phyloP scores from a whole-genome alignment of 768 basidiomycete genomes.

The Lactarius psammicola region DNA sequence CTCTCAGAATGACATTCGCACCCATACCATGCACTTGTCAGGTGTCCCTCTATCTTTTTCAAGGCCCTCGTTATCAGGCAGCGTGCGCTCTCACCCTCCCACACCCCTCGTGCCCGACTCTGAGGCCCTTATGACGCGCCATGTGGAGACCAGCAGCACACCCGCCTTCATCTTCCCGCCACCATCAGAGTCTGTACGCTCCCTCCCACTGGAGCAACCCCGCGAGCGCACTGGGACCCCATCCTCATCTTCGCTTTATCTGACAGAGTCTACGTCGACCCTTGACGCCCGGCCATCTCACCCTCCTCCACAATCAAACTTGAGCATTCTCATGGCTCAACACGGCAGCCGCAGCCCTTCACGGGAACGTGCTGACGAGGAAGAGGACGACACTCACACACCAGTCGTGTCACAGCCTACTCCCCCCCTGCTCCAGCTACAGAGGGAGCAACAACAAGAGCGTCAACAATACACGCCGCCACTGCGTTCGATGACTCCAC shows the following conservation, averaged over 20 bases:
- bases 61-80: slow-evolving; percentile 27
- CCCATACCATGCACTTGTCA: slow-evolving; percentile 65
- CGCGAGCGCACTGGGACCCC: slow-evolving; percentile 22
- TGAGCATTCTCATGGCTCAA: slow-evolving; percentile 40
- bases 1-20: slow-evolving; percentile 62
- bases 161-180: slow-evolving; percentile 24
- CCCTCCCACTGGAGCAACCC: slow-evolving; percentile 19
- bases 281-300: slow-evolving; percentile 27
- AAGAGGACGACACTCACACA: slow-evolving; percentile 7
- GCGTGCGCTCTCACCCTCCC: slow-evolving; percentile 29
- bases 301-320: slow-evolving; percentile 34
- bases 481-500: background rate
- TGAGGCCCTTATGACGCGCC: slow-evolving; percentile 25
- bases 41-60: slow-evolving; percentile 44
- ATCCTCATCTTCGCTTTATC: slow-evolving; percentile 33
- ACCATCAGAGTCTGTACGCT: slow-evolving; percentile 22
- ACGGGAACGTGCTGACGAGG: slow-evolving; percentile 15
- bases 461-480: background rate
- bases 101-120: slow-evolving; percentile 44
- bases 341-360: slow-evolving; percentile 24
- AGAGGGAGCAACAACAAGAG: background rate
- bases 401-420: slow-evolving; percentile 11
- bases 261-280: slow-evolving; percentile 26
- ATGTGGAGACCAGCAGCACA: slow-evolving; percentile 19
- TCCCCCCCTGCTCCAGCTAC: background rate